These are phyloP conservation scores for Heritiera fomes DNA, from an alignment of 345 rosid genomes.

Conservation along the genomic window DNA sequence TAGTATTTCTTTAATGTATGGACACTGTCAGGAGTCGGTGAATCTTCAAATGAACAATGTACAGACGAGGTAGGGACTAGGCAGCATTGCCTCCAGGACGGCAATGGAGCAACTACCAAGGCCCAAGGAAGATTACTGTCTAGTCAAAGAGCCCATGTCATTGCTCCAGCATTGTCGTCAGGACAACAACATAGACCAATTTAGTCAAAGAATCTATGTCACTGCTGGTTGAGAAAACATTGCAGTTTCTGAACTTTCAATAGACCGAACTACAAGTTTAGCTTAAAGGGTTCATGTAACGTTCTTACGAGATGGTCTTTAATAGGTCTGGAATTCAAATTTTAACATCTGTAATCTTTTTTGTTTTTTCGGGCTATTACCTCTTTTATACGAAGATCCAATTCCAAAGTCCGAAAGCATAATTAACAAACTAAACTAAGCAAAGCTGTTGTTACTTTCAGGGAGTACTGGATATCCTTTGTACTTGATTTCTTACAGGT, in stretches of 20 bases:
- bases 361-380: no score
- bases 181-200: background rate
- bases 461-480: no score
- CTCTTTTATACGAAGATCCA: background rate
- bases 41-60: background rate
- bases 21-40: background rate
- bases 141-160: no score
- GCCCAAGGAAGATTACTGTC: background rate
- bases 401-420: background rate
- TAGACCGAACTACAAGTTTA: no score
- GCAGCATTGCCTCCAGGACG: background rate
- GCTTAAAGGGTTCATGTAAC: no score
- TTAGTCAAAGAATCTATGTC: background rate
- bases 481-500: background rate
- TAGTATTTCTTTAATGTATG: background rate
- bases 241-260: background rate
- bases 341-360: no score
- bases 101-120: slow-evolving; percentile 1
- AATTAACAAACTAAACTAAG: no score
- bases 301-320: no score
- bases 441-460: background rate
- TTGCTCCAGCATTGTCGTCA: no score
- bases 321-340: no score
- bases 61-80: no score
- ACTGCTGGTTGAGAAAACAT: background rate